phyloP scores from a whole-genome alignment of 2,329 filamentous ascomycete genomes.

The Raffaelea arxii region DNA sequence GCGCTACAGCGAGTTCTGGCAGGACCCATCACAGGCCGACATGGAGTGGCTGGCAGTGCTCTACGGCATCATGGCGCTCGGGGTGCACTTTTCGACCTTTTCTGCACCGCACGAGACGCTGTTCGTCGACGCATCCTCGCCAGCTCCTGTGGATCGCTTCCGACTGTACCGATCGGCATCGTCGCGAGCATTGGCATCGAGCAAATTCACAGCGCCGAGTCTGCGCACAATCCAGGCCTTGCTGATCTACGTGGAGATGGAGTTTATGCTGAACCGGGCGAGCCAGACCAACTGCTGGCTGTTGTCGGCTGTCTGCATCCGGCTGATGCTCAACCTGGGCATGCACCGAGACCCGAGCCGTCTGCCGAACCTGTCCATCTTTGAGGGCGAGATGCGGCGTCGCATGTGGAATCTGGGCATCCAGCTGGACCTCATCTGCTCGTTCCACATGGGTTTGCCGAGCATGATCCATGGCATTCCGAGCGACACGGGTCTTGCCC shows the following conservation, averaged over 20 bases:
- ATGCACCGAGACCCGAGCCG: constrained; percentile 46
- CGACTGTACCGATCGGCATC: constrained; percentile 37
- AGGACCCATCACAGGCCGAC: constrained; percentile 10
- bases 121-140: constrained; percentile 28
- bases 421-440: constrained; percentile 54
- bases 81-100: constrained; percentile 34
- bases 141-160: constrained; percentile 34
- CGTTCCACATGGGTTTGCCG: constrained; percentile 59
- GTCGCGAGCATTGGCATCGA: constrained; percentile 39
- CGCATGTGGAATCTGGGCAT: constrained; percentile 42
- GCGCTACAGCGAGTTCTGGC: constrained; percentile 19
- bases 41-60: constrained; percentile 21
- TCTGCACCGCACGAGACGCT: constrained; percentile 35
- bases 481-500: constrained; percentile 50
- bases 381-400: constrained; percentile 44
- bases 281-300: constrained; percentile 46
- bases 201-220: constrained; percentile 40
- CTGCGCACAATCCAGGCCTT: constrained; percentile 39
- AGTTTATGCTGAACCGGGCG: constrained; percentile 41
- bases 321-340: constrained; percentile 49
- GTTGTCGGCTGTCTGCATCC: constrained; percentile 37
- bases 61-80: constrained; percentile 19
- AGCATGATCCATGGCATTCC: constrained; percentile 55
- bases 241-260: constrained; percentile 40
- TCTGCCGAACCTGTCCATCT: constrained; percentile 38